phyloP scores from a whole-genome alignment of 345 rosid genomes.

The Nasturtium officinale region DNA sequence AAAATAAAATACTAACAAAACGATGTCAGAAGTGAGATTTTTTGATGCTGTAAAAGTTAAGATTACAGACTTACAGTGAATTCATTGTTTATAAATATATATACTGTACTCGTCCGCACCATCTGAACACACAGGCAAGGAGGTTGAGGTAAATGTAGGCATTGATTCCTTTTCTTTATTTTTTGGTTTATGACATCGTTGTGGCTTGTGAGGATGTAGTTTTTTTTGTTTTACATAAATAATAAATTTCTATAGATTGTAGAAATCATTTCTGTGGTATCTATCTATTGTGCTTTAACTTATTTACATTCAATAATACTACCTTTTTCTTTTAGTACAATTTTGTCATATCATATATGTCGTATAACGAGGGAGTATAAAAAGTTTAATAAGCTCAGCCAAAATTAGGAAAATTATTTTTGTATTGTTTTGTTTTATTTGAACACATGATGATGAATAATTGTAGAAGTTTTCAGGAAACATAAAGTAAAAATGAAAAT shows the following conservation, averaged over 20 bases:
- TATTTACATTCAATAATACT: conserved; percentile 28
- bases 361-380: conserved; percentile 36
- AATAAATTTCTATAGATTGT: neutral
- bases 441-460: conserved; percentile 12
- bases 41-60: neutral
- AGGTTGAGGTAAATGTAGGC: conserved; percentile 28
- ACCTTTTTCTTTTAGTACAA: conserved; percentile 18
- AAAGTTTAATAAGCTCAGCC: conserved; percentile 13
- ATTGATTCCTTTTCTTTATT: conserved; percentile 20
- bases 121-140: conserved; percentile 28
- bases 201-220: conserved; percentile 13
- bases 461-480: neutral
- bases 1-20: neutral
- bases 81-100: neutral
- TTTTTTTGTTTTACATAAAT: neutral
- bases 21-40: neutral
- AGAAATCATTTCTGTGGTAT: conserved; percentile 1
- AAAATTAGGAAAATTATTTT: conserved; percentile 11
- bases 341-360: conserved; percentile 40
- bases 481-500: neutral
- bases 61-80: neutral
- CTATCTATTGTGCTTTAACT: conserved; percentile 23
- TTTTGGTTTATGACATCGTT: conserved; percentile 1
- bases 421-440: conserved; percentile 27
- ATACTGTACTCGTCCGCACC: conserved; percentile 11